Conservation (phyloP, 768 basidiomycete species). For the Tylopilus sp. region DNA sequence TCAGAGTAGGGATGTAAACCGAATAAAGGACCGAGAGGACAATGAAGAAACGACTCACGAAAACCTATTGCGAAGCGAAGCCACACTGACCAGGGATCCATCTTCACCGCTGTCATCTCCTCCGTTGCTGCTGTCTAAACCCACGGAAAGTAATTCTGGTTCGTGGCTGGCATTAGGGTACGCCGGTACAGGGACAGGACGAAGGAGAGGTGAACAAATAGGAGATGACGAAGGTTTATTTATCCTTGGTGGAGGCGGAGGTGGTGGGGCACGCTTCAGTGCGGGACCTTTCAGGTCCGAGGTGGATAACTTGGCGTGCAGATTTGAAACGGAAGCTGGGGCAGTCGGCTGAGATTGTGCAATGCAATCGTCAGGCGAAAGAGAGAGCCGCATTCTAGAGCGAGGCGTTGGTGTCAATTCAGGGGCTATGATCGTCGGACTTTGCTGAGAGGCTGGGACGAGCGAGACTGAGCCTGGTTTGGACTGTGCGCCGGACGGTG, state of each 20-base stretch:
- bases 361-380: constrained; percentile 17
- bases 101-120: constrained; percentile 15
- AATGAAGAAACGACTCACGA: constrained; percentile 39
- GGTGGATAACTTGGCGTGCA: constrained; percentile 49
- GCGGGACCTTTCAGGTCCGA: constrained; percentile 46
- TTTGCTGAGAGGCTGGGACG: constrained; percentile 6
- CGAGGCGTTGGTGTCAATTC: constrained; percentile 38
- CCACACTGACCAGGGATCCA: constrained; percentile 27
- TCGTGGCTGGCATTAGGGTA: constrained; percentile 23
- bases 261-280: constrained; percentile 54
- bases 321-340: constrained; percentile 30
- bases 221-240: constrained; percentile 39
- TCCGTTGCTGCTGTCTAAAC: neutral
- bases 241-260: constrained; percentile 43
- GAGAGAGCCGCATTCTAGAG: constrained; percentile 38
- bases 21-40: neutral
- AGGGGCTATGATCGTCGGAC: constrained; percentile 20
- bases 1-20: neutral
- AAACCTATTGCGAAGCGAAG: constrained; percentile 45
- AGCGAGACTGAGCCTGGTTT: constrained; percentile 1
- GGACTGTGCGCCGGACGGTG: neutral
- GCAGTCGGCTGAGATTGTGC: constrained; percentile 19
- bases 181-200: constrained; percentile 45
- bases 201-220: constrained; percentile 46
- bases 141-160: neutral